phyloP scores from a whole-genome alignment of 148 eudicot genomes.

The Dysphania ambrosioides region DNA sequence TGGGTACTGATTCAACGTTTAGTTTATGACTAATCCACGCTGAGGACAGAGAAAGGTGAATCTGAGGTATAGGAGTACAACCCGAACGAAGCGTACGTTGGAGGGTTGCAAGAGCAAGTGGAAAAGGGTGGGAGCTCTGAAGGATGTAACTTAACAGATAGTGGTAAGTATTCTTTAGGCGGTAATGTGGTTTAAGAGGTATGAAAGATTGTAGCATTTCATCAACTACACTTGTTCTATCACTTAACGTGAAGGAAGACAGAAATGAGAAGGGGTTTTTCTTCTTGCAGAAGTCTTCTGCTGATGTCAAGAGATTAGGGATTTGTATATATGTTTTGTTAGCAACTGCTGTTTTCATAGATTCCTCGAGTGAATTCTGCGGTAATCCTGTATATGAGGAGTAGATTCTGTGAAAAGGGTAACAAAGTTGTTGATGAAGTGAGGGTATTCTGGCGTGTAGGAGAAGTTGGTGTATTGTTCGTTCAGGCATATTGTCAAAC shows the following conservation, averaged over 20 bases:
- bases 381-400: slow-evolving; percentile 26
- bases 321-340: slow-evolving; percentile 50
- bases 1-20: slow-evolving; percentile 39
- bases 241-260: slow-evolving; percentile 31
- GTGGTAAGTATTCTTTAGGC: slow-evolving; percentile 46
- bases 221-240: slow-evolving; percentile 47
- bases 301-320: slow-evolving; percentile 44
- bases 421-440: slow-evolving; percentile 1
- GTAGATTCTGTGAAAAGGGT: slow-evolving; percentile 18
- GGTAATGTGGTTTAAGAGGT: slow-evolving; percentile 51
- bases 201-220: slow-evolving; percentile 68
- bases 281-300: slow-evolving; percentile 33
- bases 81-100: slow-evolving; percentile 79
- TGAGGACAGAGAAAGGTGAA: slow-evolving; percentile 50
- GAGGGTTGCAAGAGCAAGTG: slow-evolving; percentile 56
- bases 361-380: slow-evolving; percentile 35
- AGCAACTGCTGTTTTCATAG: slow-evolving; percentile 47
- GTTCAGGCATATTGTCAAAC: slow-evolving; percentile 25
- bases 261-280: slow-evolving; percentile 71
- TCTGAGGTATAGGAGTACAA: slow-evolving; percentile 67
- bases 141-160: slow-evolving; percentile 61
- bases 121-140: slow-evolving; percentile 55
- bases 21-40: slow-evolving; percentile 55
- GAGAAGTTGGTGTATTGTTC: slow-evolving; percentile 5
- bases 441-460: slow-evolving; percentile 8